Base-by-base conservation (phyloP, 106 monocot genomes). In the Posidonia australis region DNA sequence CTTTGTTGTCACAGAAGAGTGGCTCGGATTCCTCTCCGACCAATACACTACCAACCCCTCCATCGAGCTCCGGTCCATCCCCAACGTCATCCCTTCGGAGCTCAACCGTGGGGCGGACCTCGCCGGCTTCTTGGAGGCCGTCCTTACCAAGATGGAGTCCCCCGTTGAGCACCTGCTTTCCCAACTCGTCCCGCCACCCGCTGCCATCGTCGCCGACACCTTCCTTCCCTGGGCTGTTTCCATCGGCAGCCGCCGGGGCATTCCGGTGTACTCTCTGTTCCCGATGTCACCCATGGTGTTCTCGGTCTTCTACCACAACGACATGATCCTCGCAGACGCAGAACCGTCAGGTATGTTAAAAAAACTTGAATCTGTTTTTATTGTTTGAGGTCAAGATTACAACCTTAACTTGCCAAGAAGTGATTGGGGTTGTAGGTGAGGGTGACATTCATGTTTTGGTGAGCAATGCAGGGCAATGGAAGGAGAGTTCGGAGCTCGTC, bases 1-100 rank as follows among this genome's bases (percentile, higher is more conserved):
- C 71, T 21, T 83, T 70, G 56, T 82, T 60, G 68, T 82, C 65
- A 82, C 79, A 16, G 80, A 82, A 25, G 82, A 82, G 58, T 82
- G 82, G 79, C 62, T 60, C 65, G 47, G 11, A 28, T 32, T 85
- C 32, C 74, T 75, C 68, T 29, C 46, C 63, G 21, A 0, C 62
- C 42, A 16, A 20, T 25, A 47, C 28, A 5, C 28, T 54, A 72
- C 25, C 66, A 49, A 67, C 20, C 48, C 74, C 1, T 46, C 10
- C 32, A 22, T 84, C 57, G 52, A 66, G 1, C 28, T 87, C 28
- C 65, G 30, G n/a, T 32, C 84, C 51, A 65, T 92, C 46, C 87
- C 92, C 3, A 82, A 92, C 66, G 81, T 84, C 64, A 72, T 87
- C 64, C 87, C 86, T 12, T 82, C 84, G 9, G 87, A 92, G 68